Percentiles rank a stretch among this genome's conserved stretches.
phyloP scores from a whole-genome alignment of 73 alveolate genomes.

The Paramecium biaurelia region DNA sequence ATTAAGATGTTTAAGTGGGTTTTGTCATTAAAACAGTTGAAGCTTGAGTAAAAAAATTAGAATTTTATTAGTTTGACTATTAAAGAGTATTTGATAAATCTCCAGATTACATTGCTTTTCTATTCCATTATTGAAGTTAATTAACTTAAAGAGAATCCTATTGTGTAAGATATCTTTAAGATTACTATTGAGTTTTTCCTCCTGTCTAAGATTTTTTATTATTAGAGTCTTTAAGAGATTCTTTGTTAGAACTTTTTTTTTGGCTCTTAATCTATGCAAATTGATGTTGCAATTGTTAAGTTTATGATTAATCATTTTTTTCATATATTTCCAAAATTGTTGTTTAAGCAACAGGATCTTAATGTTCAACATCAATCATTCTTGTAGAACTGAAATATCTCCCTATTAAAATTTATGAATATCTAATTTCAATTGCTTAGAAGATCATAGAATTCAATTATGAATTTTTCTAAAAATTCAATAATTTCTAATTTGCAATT shows the following conservation, averaged over 20 bases:
- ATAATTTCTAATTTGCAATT: neutral
- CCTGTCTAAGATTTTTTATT: neutral
- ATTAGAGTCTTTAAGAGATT: neutral
- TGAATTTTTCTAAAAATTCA: neutral
- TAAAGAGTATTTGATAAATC: neutral
- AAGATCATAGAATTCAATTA: neutral
- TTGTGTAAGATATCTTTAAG: neutral
- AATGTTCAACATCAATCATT: neutral
- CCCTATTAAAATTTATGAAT: neutral
- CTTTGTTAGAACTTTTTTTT: neutral
- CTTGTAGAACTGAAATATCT: neutral
- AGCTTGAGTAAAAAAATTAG: neutral
- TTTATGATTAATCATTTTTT: neutral
- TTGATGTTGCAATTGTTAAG: neutral
- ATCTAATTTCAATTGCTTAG: neutral
- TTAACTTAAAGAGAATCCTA: neutral
- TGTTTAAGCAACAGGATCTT: neutral
- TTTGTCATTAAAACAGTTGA: conserved; percentile 1
- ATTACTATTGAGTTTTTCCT: neutral
- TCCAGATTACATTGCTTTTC: neutral
- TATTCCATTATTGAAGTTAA: neutral
- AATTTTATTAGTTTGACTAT: neutral
- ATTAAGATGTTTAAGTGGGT: neutral
- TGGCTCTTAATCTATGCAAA: neutral
- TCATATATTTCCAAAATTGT: neutral